Percentiles rank a stretch among this genome's conserved stretches.
phyloP scores from a whole-genome alignment of 768 basidiomycete species.

The Hortiboletus campestris region DNA sequence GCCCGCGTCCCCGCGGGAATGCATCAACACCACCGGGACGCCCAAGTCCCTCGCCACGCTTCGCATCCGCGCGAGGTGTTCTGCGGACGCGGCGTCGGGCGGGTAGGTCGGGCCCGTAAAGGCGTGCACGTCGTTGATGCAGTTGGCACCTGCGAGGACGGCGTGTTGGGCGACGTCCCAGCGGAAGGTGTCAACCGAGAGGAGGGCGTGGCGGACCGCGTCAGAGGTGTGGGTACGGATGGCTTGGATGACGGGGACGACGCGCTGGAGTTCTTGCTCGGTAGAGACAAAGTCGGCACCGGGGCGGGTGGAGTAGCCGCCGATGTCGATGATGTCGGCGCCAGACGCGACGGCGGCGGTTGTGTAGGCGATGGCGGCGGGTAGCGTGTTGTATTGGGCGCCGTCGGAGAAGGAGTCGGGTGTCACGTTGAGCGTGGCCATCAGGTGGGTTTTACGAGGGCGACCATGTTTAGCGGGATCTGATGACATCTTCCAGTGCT shows the following conservation, averaged over 20 bases:
- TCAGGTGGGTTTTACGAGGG: constrained; percentile 58
- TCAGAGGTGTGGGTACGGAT: constrained; percentile 41
- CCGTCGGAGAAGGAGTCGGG: constrained; percentile 1
- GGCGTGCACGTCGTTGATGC: constrained; percentile 91
- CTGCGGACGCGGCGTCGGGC: constrained; percentile 30
- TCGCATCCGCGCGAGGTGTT: constrained; percentile 60
- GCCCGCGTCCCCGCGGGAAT: constrained; percentile 84
- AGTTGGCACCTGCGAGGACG: constrained; percentile 70
- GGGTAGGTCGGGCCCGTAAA: constrained; percentile 64
- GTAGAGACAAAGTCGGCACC: constrained; percentile 62
- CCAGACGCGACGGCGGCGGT: constrained; percentile 49
- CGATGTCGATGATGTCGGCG: constrained; percentile 84
- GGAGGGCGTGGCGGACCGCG: constrained; percentile 10
- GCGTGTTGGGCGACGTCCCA: constrained; percentile 35
- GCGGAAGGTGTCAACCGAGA: constrained; percentile 32
- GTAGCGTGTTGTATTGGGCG: constrained; percentile 35
- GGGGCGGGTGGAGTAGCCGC: constrained; percentile 92
- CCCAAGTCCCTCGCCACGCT: constrained; percentile 56
- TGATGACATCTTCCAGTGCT: constrained; percentile 26
- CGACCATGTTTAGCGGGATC: constrained; percentile 10
- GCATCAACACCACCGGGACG: constrained; percentile 91
- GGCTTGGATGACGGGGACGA: constrained; percentile 66
- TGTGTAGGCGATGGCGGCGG: constrained; percentile 55
- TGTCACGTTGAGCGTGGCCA: constrained; percentile 67
- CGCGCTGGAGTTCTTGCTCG: constrained; percentile 70